Base-by-base conservation (phyloP, 768 basidiomycete genomes). In the Podaxis pistillaris region DNA sequence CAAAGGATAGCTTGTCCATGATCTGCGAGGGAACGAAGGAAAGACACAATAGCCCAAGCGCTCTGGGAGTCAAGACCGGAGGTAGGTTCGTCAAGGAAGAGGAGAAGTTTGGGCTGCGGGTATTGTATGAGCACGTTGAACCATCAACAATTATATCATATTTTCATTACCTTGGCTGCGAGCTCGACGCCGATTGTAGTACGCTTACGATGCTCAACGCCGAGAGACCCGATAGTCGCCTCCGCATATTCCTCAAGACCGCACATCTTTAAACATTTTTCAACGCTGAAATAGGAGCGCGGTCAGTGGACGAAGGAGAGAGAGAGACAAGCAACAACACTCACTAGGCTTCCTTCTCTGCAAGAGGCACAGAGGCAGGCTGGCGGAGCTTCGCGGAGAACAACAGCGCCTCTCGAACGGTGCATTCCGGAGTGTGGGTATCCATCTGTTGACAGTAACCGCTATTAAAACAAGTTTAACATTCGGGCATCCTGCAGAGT, bases 61-160 rank as follows among this genome's bases (percentile, higher is more conserved):
- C 88, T 90, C 72, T 94, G 91, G 12, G 91, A 93, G 70, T 94
- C 93, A 13, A 95, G 81, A 58, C 93, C 93, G 19, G 91, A 88
- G 0, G 94, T 96, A 0, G 94, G 94, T 71, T 96, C 93, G 69
- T 95, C 94, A 56, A 94, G 76, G 82, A 96, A 96, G 19, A 96
- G 80, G 0, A 96, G 78, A 0, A 94, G 78, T 69, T 86, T 86
- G 0, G 93, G 94, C 86, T 86, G 60, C 7, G 66, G 74, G 71
- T 72, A 66, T 15, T 1, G 11, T 17, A n/a, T 36, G 5, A 40
- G 26, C 26, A 36, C n/a, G 4, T 1, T 24, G 13, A 52, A 49
- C 46, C 22, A 15, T 12, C 15, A 17, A 2, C 1, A 22, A 44
- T 2, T 22, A 37, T 22, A 24, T 54, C 7, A 38, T n/a, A 58